Base-by-base conservation (phyloP, 305 asterid genomes). In the Salvia sclarea region DNA sequence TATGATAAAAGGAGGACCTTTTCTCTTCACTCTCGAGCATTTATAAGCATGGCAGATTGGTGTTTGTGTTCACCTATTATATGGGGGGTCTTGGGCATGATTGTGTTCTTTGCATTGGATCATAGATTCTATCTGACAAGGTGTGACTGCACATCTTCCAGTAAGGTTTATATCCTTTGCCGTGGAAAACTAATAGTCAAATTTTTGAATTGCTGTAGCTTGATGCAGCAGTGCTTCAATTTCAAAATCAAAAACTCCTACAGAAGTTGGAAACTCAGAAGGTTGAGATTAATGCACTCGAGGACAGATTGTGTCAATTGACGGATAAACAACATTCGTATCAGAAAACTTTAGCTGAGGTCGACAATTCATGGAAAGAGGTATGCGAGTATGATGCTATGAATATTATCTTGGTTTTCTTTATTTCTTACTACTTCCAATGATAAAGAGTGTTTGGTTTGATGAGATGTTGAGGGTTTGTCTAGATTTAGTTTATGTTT, bases 181-280 rank as follows among this genome's bases (percentile, higher is more conserved):
- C 49, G 22, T 66, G 9, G 58, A 45, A 31, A 37, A 43, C 44
- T 80, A 75, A 55, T 37, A 25, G 25, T 64, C 54, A 20, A 38
- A 52, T n/a, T 30, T 68, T 74, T 69, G 68, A 44, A 65, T 69
- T 71, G 48, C 22, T 74, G 70, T 83, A 95, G 99, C 94, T 95
- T 22, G 96, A 95, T 68, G 89, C 93, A 3, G 91, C 83, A 12
- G 98, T 95, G 49, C 96, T 95, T 73, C 88, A 82, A 72, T 93
- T 88, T 81, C 99, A 95, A 83, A 95, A 95, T 83, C 92, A 91
- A 77, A 92, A 95, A 75, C 97, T 92, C 66, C 71, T 72, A 35
- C 98, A 89, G 84, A 95, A 95, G 86, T 76, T 95, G 83, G 97
- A 95, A 77, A 80, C 89, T 58, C 98, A 92, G 75, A 95, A 89